Percentiles rank a stretch among this genome's conserved stretches.
Conservation (phyloP, 2,329 filamentous ascomycete genomes). For the Monilinia fructigena region DNA sequence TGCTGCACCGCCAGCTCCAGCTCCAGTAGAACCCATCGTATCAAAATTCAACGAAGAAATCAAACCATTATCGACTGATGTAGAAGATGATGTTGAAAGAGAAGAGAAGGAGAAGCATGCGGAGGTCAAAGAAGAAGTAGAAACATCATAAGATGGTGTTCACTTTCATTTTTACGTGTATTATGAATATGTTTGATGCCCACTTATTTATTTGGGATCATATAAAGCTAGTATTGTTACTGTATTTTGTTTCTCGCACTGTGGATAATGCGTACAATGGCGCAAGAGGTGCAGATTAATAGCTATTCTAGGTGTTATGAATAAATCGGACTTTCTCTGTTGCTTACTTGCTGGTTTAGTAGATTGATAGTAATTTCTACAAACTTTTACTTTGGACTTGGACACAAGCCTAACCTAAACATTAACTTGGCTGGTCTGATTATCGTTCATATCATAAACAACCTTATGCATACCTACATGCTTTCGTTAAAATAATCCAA, state of each 20-base stretch:
- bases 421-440: not conserved
- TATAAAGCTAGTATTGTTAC: not conserved
- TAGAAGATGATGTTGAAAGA: not conserved
- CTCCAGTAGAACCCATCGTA: not conserved
- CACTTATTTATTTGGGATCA: not conserved
- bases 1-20: not conserved
- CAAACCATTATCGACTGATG: not conserved
- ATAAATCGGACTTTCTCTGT: not conserved
- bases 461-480: not conserved
- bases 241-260: not conserved
- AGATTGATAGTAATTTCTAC: not conserved
- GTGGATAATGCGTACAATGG: not conserved
- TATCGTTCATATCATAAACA: not conserved
- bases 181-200: constrained; percentile 8
- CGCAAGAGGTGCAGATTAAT: not conserved
- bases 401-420: not conserved
- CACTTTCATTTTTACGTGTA: not conserved
- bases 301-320: not conserved
- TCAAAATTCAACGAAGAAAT: not conserved
- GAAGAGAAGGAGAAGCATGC: constrained; percentile 14
- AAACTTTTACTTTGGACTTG: not conserved
- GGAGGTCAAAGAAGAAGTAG: not conserved
- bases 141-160: not conserved
- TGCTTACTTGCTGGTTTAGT: not conserved
- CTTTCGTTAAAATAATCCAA: not conserved